Evolutionary conservation across 345 rosid genomes (phyloP), one percentile per base, ranked within the genome.

Genomic region (Gossypium stocksii): DNA sequence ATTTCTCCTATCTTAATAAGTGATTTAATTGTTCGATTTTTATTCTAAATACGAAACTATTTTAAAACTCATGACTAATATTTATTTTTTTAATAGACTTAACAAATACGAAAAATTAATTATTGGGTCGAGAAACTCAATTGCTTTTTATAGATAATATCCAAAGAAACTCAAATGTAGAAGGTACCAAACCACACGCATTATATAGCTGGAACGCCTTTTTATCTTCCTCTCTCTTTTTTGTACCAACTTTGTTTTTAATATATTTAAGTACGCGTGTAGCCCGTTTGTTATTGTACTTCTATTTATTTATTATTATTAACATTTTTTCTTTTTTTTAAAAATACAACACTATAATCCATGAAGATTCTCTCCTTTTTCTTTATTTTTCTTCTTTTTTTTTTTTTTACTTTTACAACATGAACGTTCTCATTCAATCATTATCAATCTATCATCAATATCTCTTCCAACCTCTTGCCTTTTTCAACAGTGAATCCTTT

Each of bases 31-130:
- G n/a, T n/a, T n/a, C 34, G 0, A 29, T 29, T 0, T 34, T 34
- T 34, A 34, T 34, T 0, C 1, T 4, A 5, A 1, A 0, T 34
- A 34, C 1, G 1, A 5, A 34, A 5, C 0, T 5, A 0, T 1
- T 5, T 34, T 34, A 34, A 5, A 34, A 5, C 0, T 0, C 0
- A 0, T 34, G 0, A 0, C 3, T 0, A 29, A 0, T 0, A 3
- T 29, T 29, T 29, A 3, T 0, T 0, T 0, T 1, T 0, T 29
- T 4, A 3, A 29, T 0, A 0, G 4, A 0, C 0, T 0, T 29
- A 29, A 3, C 4, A 1, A 29, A 29, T 4, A 4, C 1, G 34
- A 29, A 4, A 29, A 0, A 29, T 29, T 29, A 29, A 29, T 29
- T 29, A 29, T 0, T 0, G 1, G 1, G 0, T 0, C 19, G 8